A percentile compares a stretch with the other conserved stretches of the same genome.
phyloP scores from a whole-genome alignment of 73 alveolate genomes.

The Paramecium primaurelia region DNA sequence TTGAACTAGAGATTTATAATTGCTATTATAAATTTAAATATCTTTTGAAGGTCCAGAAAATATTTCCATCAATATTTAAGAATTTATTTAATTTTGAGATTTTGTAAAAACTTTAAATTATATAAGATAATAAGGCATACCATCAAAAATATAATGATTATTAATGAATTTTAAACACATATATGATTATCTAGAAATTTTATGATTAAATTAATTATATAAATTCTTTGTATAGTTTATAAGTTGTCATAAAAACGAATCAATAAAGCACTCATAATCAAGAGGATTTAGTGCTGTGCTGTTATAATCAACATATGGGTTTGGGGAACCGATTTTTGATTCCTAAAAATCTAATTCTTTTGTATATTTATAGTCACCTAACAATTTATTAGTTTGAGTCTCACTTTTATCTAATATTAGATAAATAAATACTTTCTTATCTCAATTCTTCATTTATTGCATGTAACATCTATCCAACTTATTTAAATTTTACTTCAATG shows the following conservation, averaged over 20 bases:
- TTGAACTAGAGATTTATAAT: neutral
- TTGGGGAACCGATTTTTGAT: constrained; percentile 46
- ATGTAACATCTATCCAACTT: constrained; percentile 42
- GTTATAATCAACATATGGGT: constrained; percentile 25
- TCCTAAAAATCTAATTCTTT: neutral
- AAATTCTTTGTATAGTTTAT: neutral
- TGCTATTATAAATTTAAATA: no score
- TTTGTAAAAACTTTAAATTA: no score
- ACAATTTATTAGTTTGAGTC: neutral
- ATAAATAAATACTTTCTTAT: neutral
- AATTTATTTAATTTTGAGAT: neutral
- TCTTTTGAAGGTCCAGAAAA: no score
- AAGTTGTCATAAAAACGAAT: constrained; percentile 12
- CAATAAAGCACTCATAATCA: constrained; percentile 8
- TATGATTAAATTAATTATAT: neutral
- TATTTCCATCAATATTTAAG: no score
- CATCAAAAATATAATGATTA: neutral
- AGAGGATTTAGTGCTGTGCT: neutral
- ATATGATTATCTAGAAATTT: neutral
- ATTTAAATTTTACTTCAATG: constrained; percentile 39
- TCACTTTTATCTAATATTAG: neutral
- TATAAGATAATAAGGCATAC: neutral
- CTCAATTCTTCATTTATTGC: constrained; percentile 39
- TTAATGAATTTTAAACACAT: neutral
- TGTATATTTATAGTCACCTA: neutral